phyloP scores from a whole-genome alignment of 2,329 filamentous ascomycete genomes.

The Chlorencoelia australis region DNA sequence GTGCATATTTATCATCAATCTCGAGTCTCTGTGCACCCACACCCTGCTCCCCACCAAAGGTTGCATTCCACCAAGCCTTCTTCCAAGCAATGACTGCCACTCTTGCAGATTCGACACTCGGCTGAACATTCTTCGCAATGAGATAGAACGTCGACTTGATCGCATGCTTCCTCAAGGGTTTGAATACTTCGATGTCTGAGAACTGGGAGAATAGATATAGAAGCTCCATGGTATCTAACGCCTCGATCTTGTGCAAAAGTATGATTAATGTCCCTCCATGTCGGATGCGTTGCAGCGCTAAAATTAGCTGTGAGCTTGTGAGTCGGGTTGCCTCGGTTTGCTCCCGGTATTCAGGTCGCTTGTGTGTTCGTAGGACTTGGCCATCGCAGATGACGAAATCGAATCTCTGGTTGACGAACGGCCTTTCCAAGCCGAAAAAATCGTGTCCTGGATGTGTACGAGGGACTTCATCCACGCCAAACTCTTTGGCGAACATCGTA shows the following conservation, averaged over 20 bases:
- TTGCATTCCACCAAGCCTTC: slow-evolving; percentile 15
- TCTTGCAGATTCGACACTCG: slow-evolving; percentile 7
- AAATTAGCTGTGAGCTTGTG: slow-evolving; percentile 16
- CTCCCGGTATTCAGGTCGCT: slow-evolving; percentile 14
- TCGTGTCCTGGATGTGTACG: slow-evolving; percentile 9
- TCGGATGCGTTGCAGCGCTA: slow-evolving; percentile 16
- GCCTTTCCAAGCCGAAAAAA: slow-evolving; percentile 10
- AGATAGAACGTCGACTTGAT: slow-evolving; percentile 20
- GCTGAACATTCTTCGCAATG: slow-evolving; percentile 17
- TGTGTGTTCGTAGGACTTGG: slow-evolving; percentile 18
- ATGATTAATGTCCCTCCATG: slow-evolving; percentile 18
- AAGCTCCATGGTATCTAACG: slow-evolving; percentile 11
- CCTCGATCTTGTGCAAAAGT: slow-evolving; percentile 19
- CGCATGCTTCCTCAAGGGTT: slow-evolving; percentile 16
- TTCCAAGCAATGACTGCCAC: slow-evolving; percentile 15
- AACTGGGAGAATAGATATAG: slow-evolving; percentile 19
- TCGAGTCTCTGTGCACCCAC: slow-evolving; percentile 5
- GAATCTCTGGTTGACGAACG: slow-evolving; percentile 17
- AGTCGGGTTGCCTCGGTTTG: slow-evolving; percentile 13
- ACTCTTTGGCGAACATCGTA: slow-evolving; percentile 15
- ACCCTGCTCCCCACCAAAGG: slow-evolving; percentile 14
- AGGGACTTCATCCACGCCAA: slow-evolving; percentile 9
- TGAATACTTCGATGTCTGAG: slow-evolving; percentile 16
- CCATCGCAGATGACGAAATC: slow-evolving; percentile 23
- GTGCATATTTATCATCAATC: slow-evolving; percentile 6